Evolutionary conservation across 2,329 filamentous ascomycete genomes (phyloP).

Genomic region (Decorospora gaudefroyi): DNA sequence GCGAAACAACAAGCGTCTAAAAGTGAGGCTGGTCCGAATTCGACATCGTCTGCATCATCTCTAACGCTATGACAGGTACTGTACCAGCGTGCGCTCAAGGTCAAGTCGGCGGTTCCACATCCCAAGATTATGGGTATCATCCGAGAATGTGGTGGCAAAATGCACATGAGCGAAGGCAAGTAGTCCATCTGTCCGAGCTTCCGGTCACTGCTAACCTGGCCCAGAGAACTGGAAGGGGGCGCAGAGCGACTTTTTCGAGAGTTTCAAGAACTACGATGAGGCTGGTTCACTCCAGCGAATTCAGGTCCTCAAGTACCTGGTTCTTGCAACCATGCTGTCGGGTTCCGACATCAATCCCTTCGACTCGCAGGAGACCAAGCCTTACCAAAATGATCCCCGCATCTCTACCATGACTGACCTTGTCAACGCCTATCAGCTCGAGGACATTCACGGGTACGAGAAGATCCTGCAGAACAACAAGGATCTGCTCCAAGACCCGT

Average conservation of each 20-base stretch:
- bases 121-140: constrained; percentile 99
- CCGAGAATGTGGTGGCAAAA: constrained; percentile 97
- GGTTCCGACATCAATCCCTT: constrained; percentile 98
- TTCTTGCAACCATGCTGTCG: constrained; percentile 97
- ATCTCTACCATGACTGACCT: constrained; percentile 97
- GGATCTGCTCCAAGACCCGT: constrained; percentile 87
- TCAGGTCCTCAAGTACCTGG: constrained; percentile 94
- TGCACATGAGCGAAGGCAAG: constrained; percentile 92
- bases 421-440: constrained; percentile 93
- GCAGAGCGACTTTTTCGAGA: constrained; percentile 97
- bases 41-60: constrained; percentile 25
- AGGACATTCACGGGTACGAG: constrained; percentile 92
- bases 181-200: constrained; percentile 12
- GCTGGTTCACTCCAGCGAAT: constrained; percentile 94
- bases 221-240: constrained; percentile 95
- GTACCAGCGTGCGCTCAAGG: constrained; percentile 87
- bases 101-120: constrained; percentile 95
- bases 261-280: constrained; percentile 98
- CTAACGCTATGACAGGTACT: constrained; percentile 59
- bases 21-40: constrained; percentile 55
- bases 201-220: constrained; percentile 28
- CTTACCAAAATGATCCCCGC: constrained; percentile 92
- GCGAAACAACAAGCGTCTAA: constrained; percentile 95
- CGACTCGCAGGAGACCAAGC: constrained; percentile 97
- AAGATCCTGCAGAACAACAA: constrained; percentile 82